Conservation (phyloP, 108 stramenopile species). For the Skeletonema menzelii region DNA sequence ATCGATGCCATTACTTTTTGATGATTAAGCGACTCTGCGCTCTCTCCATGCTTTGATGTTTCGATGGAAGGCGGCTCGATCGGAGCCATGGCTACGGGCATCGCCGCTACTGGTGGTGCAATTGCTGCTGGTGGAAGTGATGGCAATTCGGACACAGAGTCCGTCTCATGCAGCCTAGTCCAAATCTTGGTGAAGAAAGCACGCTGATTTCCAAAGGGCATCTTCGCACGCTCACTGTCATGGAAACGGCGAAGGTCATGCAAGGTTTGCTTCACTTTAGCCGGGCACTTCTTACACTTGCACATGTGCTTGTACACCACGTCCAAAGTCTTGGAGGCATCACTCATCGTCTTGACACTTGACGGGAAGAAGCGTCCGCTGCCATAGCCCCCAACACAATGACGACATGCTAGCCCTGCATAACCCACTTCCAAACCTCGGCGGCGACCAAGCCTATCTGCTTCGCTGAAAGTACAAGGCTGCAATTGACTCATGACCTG, state of each 20-base stretch:
- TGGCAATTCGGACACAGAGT: not conserved
- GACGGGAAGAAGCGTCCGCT: constrained; percentile 87
- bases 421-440: constrained; percentile 75
- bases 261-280: constrained; percentile 49
- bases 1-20: not conserved
- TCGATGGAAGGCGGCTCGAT: not conserved
- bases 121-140: constrained; percentile 22
- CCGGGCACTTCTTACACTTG: constrained; percentile 68
- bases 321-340: constrained; percentile 80
- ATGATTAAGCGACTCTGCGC: not conserved
- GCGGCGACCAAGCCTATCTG: constrained; percentile 81
- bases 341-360: constrained; percentile 79
- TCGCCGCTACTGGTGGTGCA: constrained; percentile 59
- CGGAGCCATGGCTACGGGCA: constrained; percentile 25
- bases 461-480: constrained; percentile 80
- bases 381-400: constrained; percentile 81
- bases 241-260: constrained; percentile 34
- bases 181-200: constrained; percentile 63
- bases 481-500: constrained; percentile 77
- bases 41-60: not conserved
- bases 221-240: constrained; percentile 42
- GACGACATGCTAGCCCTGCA: constrained; percentile 78
- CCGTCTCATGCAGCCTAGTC: constrained; percentile 27
- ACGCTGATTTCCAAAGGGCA: constrained; percentile 45
- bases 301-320: constrained; percentile 80